Conservation (phyloP, 1,284 basidiomycete genomes). For the Heterobasidion parviporum region DNA sequence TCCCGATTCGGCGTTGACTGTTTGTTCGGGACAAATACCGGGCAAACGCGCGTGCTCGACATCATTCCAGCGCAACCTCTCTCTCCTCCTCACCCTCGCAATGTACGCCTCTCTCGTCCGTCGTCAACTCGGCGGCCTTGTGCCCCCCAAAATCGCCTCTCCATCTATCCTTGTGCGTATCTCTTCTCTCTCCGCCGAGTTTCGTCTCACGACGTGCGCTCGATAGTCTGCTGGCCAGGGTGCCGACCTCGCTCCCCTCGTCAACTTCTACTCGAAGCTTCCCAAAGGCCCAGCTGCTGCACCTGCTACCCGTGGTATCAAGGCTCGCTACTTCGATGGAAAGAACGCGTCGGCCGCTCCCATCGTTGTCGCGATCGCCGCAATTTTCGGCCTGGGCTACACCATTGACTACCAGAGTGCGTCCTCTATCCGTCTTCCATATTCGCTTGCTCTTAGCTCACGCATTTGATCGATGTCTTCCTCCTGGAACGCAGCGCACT, state of each 20-base stretch:
- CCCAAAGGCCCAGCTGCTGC: constrained; percentile 73
- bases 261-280: constrained; percentile 91
- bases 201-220: neutral
- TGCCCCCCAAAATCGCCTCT: constrained; percentile 93
- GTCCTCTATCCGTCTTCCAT: constrained; percentile 25
- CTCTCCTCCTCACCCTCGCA: neutral
- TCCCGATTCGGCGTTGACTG: neutral
- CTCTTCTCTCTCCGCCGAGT: neutral
- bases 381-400: constrained; percentile 80
- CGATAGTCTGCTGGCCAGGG: constrained; percentile 69
- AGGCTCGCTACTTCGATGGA: constrained; percentile 75
- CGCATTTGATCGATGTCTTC: neutral
- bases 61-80: neutral
- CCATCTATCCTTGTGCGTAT: constrained; percentile 75
- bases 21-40: neutral
- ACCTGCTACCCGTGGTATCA: constrained; percentile 58
- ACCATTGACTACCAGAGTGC: constrained; percentile 87
- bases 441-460: constrained; percentile 2
- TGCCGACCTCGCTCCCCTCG: constrained; percentile 75
- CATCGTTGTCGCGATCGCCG: constrained; percentile 64
- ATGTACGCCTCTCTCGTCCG: constrained; percentile 84
- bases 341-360: constrained; percentile 79
- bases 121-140: constrained; percentile 73
- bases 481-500: constrained; percentile 47
- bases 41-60: neutral